phyloP scores from a whole-genome alignment of 179 eudicot species.

The Camellia oleifera region DNA sequence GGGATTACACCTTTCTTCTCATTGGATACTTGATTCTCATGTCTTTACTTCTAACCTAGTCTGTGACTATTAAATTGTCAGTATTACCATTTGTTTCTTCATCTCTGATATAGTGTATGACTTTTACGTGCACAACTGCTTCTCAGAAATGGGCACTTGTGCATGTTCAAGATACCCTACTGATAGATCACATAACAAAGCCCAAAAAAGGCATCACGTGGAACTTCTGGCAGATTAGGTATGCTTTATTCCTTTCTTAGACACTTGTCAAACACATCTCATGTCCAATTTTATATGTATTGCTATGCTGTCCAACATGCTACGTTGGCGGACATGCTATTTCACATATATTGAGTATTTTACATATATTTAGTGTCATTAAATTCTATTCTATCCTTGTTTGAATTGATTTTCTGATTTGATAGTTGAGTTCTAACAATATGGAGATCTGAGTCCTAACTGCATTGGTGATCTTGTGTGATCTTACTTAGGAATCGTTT shows the following conservation, averaged over 20 bases:
- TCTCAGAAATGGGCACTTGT: not conserved
- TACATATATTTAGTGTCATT: too few species aligned
- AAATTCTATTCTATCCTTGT: too few species aligned
- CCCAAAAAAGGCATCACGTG: not conserved
- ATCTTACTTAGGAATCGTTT: too few species aligned
- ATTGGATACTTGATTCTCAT: not conserved
- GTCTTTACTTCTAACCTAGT: not conserved
- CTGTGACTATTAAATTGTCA: not conserved
- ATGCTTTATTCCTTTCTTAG: not conserved
- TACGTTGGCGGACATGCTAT: not conserved
- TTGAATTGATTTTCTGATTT: too few species aligned
- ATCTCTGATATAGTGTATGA: not conserved
- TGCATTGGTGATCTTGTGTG: too few species aligned
- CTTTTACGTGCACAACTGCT: not conserved
- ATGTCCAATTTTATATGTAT: too few species aligned
- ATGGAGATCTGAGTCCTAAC: too few species aligned
- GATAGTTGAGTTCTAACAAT: too few species aligned
- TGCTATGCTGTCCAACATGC: not conserved
- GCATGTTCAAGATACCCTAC: not conserved
- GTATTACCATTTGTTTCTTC: not conserved
- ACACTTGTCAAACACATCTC: too few species aligned
- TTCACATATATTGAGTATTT: too few species aligned
- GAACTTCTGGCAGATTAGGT: not conserved
- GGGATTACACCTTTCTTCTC: not conserved
- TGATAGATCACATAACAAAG: not conserved